Conservation (phyloP, 371 early-diverging fungal species). For the Dinochytrium kinnereticum region DNA sequence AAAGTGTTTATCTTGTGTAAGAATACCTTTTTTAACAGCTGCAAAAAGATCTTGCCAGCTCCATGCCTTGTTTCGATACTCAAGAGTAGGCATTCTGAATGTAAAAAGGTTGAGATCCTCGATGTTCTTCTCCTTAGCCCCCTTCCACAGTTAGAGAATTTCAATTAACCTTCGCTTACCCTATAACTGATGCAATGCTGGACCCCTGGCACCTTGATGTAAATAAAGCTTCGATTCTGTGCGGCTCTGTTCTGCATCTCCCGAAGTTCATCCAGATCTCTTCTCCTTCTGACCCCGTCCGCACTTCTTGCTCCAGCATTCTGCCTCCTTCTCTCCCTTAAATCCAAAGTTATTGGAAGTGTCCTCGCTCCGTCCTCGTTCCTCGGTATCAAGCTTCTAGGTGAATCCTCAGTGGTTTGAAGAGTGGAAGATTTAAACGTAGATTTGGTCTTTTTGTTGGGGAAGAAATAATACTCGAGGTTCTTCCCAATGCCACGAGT, state of each 20-base stretch:
- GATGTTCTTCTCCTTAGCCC: constrained; percentile 71
- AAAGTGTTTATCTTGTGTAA: neutral
- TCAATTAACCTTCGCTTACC: constrained; percentile 43
- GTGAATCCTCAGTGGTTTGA: neutral
- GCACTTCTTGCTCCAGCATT: neutral
- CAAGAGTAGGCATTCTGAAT: constrained; percentile 73
- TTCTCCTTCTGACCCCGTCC: no score
- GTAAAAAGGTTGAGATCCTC: constrained; percentile 74
- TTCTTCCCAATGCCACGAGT: constrained; percentile 79
- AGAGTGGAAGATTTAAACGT: neutral
- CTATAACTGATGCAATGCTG: constrained; percentile 72
- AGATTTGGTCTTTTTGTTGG: constrained; percentile 52
- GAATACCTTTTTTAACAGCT: constrained; percentile 63
- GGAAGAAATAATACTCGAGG: constrained; percentile 79
- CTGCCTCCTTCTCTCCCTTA: neutral
- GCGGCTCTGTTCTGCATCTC: constrained; percentile 75
- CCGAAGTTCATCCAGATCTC: constrained; percentile 45
- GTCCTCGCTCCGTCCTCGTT: neutral
- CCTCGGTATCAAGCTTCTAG: neutral
- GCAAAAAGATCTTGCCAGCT: constrained; percentile 71
- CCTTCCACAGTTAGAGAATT: constrained; percentile 42
- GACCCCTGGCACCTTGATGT: constrained; percentile 72
- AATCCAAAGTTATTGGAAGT: neutral
- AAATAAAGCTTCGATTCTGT: constrained; percentile 72
- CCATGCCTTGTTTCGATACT: constrained; percentile 79